phyloP scores from a whole-genome alignment of 148 eudicot species.

The Gaultheria prostrata region DNA sequence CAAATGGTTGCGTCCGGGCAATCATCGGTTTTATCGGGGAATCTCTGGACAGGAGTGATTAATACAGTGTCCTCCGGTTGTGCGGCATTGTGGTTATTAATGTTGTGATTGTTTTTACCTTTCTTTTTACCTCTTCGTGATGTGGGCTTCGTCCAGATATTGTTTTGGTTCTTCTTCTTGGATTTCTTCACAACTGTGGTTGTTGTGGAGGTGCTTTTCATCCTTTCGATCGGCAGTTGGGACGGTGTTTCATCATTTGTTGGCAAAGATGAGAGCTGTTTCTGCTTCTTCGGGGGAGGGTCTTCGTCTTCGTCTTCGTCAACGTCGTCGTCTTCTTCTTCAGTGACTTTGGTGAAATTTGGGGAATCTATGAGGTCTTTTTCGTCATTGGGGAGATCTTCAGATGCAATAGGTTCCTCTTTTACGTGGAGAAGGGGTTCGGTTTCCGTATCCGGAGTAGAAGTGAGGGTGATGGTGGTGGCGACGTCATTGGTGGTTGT shows the following conservation, averaged over 20 bases:
- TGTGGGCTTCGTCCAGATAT: conserved; percentile 55
- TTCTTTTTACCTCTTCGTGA: conserved; percentile 66
- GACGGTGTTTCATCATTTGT: conserved; percentile 16
- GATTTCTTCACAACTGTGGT: conserved; percentile 25
- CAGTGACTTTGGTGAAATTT: conserved; percentile 22
- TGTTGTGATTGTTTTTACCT: conserved; percentile 27
- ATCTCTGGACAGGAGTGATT: conserved; percentile 65
- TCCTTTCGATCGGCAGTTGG: conserved; percentile 29
- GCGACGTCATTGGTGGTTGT: background rate
- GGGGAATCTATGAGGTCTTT: conserved; percentile 22
- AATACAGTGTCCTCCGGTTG: conserved; percentile 41
- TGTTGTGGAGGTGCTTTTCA: background rate
- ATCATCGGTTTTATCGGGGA: conserved; percentile 85
- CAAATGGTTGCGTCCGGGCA: conserved; percentile 49
- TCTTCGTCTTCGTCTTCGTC: conserved; percentile 26
- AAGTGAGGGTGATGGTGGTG: background rate
- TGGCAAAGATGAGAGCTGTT: conserved; percentile 27
- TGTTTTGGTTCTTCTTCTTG: conserved; percentile 54
- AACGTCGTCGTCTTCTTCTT: conserved; percentile 19
- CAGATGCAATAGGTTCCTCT: conserved; percentile 29
- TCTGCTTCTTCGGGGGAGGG: conserved; percentile 36
- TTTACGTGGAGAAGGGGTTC: conserved; percentile 14
- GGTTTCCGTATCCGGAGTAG: conserved; percentile 19
- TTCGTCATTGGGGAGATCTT: conserved; percentile 30
- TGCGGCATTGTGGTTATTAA: conserved; percentile 9